Conservation (phyloP, 495 filamentous ascomycete species). For the Extremus antarcticus region DNA sequence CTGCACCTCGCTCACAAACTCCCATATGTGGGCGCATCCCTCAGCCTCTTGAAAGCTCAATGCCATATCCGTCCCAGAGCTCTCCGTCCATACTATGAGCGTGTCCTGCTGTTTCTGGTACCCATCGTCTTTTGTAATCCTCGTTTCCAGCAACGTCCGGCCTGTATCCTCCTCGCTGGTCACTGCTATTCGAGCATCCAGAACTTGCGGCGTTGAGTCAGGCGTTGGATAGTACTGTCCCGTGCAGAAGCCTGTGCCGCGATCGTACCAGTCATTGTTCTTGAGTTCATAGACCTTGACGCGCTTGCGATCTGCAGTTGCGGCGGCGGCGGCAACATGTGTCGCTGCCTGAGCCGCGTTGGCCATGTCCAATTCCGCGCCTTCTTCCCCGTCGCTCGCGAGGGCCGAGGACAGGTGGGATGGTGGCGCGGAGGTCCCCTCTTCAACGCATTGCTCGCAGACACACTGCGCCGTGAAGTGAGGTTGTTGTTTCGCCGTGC, state of each 20-base stretch:
- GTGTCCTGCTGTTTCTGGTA: constrained; percentile 99
- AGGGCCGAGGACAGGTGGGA: background rate
- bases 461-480: background rate
- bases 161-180: constrained; percentile 85
- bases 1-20: constrained; percentile 80
- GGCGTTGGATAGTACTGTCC: constrained; percentile 47
- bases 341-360: background rate
- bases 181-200: constrained; percentile 74
- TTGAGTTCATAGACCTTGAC: constrained; percentile 98
- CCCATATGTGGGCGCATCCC: constrained; percentile 89
- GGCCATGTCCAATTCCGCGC: background rate
- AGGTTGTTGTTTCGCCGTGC: background rate
- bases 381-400: background rate
- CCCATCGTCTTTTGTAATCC: constrained; percentile 84
- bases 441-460: constrained; percentile 6
- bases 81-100: constrained; percentile 94
- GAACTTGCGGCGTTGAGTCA: constrained; percentile 12
- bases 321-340: constrained; percentile 1
- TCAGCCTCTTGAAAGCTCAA: constrained; percentile 97
- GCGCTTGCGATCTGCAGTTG: constrained; percentile 50
- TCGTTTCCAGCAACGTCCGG: constrained; percentile 75
- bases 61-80: constrained; percentile 84
- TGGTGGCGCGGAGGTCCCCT: background rate
- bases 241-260: constrained; percentile 90
- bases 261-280: constrained; percentile 98